Conservation (phyloP, 164 flowering plant genomes). For the Pachysandra terminalis region DNA sequence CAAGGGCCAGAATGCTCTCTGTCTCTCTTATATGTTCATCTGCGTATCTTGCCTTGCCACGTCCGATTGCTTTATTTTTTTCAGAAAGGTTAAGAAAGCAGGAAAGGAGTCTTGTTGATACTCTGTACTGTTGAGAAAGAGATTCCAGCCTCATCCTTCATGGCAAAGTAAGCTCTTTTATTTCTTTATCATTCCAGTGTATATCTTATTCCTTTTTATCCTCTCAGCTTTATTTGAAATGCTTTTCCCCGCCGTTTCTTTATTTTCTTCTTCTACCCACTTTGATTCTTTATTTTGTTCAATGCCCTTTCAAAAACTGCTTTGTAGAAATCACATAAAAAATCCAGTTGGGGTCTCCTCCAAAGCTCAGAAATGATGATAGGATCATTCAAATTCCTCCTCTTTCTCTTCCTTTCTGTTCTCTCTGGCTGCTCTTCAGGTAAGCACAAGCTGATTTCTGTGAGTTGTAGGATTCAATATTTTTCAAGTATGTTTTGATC, state of each 20-base stretch:
- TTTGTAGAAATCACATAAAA: slow-evolving; percentile 19
- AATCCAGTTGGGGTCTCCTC: slow-evolving; percentile 18
- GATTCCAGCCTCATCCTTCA: slow-evolving; percentile 31
- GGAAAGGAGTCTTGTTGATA: slow-evolving; percentile 16
- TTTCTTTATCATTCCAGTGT: slow-evolving; percentile 20
- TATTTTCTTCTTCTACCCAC: slow-evolving; percentile 6
- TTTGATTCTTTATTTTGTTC: slow-evolving; percentile 11
- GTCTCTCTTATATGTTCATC: too few species aligned
- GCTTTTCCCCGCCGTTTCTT: not conserved
- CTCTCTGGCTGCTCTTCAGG: slow-evolving; percentile 40
- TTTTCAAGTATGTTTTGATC: too few species aligned
- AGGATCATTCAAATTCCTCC: slow-evolving; percentile 25
- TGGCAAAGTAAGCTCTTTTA: slow-evolving; percentile 49
- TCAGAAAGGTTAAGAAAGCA: slow-evolving; percentile 16
- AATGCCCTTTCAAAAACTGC: slow-evolving; percentile 15
- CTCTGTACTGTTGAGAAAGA: slow-evolving; percentile 10
- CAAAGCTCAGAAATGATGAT: slow-evolving; percentile 17
- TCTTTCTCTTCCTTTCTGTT: slow-evolving; percentile 27
- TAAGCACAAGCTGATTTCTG: slow-evolving; percentile 16
- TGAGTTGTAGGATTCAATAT: slow-evolving; percentile 1
- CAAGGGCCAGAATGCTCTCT: too few species aligned
- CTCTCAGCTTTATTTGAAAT: not conserved
- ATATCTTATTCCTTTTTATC: slow-evolving; percentile 10
- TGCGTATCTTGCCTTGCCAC: not conserved
- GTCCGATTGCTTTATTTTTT: not conserved